Base-by-base conservation (phyloP, 192 early-diverging fungal genomes). In the Coemansia sp. region DNA sequence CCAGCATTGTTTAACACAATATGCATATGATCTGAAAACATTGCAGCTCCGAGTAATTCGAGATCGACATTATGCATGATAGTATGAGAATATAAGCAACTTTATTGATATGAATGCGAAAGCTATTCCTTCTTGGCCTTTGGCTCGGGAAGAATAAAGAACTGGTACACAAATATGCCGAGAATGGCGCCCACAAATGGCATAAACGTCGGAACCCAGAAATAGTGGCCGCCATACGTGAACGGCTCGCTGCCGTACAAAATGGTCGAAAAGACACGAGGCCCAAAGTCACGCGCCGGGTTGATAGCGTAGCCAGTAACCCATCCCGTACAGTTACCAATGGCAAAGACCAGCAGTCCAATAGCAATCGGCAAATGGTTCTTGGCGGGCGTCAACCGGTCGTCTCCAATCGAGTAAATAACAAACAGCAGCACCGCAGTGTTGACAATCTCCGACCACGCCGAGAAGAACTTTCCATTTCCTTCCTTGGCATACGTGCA, bases 201-300 rank as follows among this genome's bases (percentile, higher is more conserved):
- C 48, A 87, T 87, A 47, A 88, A 76, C 5, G 85, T 66, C 14
- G 91, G 91, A 22, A 91, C 83, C 81, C 86, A 88, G 65, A 86
- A 85, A 69, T 91, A 93, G 81, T 86, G 85, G 53, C 84, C 69
- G 66, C 76, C 69, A n/a, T 72, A 81, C n/a, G 85, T 80, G 76
- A 93, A 93, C 19, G 85, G 86, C 24, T 83, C 81, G 25, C 63
- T 54, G 27, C 90, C 89, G 74, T 87, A 93, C 47, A 84, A 81
- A 60, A 86, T 69, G 25, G 83, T 73, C 27, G 87, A 85, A 69
- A 91, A 90, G n/a, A 88, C 67, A 43, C 91, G 87, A 10, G 90
- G 90, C 25, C 89, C 91, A 70, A 91, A 79, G 74, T 93, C 91
- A 78, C 91, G 85, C 5, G 91, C 91, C 51, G 87, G 88, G 67